Conservation (phyloP, 345 rosid genomes). For the Acer negundo region DNA sequence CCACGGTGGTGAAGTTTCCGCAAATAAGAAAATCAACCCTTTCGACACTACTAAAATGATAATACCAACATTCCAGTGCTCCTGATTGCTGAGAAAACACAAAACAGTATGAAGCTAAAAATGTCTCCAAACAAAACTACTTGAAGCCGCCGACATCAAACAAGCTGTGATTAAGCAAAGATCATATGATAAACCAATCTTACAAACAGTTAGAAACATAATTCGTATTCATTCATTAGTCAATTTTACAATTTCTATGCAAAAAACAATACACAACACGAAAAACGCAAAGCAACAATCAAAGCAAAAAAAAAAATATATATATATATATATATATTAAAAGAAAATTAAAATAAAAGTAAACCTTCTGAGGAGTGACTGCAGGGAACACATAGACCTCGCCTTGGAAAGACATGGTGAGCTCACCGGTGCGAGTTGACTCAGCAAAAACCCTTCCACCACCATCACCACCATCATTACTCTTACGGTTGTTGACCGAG, state of each 20-base stretch:
- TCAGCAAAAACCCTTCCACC: not conserved
- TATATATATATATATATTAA: not conserved
- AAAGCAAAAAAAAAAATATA: not conserved
- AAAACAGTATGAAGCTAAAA: not conserved
- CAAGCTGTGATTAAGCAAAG: not conserved
- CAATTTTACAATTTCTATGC: not conserved
- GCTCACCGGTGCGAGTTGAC: constrained; percentile 42
- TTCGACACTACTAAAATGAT: not conserved
- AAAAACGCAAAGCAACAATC: not conserved
- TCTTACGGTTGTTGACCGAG: constrained; percentile 6
- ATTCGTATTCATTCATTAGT: not conserved
- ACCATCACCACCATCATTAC: not conserved
- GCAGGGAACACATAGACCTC: constrained; percentile 53
- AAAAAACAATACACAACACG: too few species aligned
- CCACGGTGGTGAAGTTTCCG: too few species aligned
- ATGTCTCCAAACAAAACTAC: not conserved
- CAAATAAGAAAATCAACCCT: not conserved
- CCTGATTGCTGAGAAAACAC: not conserved
- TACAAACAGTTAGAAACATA: not conserved
- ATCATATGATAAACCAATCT: not conserved
- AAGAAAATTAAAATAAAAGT: not conserved
- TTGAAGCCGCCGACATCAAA: not conserved
- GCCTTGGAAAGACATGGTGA: constrained; percentile 49
- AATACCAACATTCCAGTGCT: not conserved
- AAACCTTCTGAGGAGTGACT: constrained; percentile 42